Percentiles rank a stretch among this genome's conserved stretches.
Evolutionary conservation across 768 basidiomycete species (phyloP).

Genomic region (Phylloporus sp.): DNA sequence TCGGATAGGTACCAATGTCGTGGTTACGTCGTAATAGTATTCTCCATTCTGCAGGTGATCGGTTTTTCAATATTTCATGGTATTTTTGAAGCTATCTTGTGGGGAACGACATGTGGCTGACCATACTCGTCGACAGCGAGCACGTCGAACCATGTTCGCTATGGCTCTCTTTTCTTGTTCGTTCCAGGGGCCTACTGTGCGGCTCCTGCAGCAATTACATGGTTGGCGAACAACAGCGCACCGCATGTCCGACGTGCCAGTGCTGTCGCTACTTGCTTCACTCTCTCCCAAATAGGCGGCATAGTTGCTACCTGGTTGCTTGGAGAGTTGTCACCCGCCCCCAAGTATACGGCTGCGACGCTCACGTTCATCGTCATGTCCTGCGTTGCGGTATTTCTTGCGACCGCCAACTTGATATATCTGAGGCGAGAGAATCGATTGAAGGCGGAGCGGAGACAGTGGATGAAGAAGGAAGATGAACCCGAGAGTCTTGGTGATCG

Average conservation of each 20-base stretch:
- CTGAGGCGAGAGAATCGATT: not conserved
- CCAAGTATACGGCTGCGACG: not conserved
- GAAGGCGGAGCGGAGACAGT: constrained; percentile 25
- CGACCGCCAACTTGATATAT: not conserved
- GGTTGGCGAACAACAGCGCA: constrained; percentile 1
- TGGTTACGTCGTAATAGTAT: constrained; percentile 41
- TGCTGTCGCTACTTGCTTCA: not conserved
- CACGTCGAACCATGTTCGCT: constrained; percentile 39
- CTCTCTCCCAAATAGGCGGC: not conserved
- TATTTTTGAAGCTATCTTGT: constrained; percentile 20
- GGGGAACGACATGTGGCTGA: not conserved
- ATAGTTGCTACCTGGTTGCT: not conserved
- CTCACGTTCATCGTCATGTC: constrained; percentile 1
- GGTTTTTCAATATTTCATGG: constrained; percentile 55
- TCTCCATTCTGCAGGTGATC: constrained; percentile 37
- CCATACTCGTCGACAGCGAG: constrained; percentile 14
- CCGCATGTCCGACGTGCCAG: constrained; percentile 1
- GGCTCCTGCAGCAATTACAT: not conserved
- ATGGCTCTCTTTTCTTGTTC: constrained; percentile 53
- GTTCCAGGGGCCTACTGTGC: constrained; percentile 45
- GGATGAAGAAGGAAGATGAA: constrained; percentile 33
- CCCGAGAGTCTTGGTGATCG: constrained; percentile 41
- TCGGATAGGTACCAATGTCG: too few species aligned
- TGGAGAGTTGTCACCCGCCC: not conserved
- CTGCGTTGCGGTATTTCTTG: not conserved